Evolutionary conservation across 768 basidiomycete species (phyloP).

Genomic region (Lentinula lateritia): DNA sequence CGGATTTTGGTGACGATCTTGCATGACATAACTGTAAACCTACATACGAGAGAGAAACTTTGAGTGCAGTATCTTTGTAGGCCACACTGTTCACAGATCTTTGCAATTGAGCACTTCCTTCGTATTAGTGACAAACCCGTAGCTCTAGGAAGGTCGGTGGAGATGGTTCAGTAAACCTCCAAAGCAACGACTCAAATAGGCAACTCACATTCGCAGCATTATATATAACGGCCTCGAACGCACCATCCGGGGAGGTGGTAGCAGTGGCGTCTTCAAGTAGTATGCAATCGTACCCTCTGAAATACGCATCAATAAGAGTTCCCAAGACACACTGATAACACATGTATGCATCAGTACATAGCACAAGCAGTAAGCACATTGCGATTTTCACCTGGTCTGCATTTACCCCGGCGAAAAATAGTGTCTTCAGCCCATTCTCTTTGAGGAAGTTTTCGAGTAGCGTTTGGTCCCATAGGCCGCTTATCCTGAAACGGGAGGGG

Average conservation of each 20-base stretch:
- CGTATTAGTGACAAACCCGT: conserved; percentile 2
- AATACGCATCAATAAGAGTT: conserved; percentile 60
- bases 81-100: background rate
- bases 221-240: conserved; percentile 50
- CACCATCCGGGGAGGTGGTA: conserved; percentile 57
- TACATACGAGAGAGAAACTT: too few species aligned
- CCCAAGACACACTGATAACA: conserved; percentile 52
- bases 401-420: conserved; percentile 63
- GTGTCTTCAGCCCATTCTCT: conserved; percentile 56
- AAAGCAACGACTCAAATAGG: too few species aligned
- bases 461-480: conserved; percentile 62
- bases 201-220: conserved; percentile 48
- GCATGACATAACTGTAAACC: conserved; percentile 11
- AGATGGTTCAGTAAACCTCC: background rate
- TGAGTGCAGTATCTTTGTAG: too few species aligned
- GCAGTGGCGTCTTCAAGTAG: conserved; percentile 53
- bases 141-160: background rate
- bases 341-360: background rate
- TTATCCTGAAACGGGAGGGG: conserved; percentile 37
- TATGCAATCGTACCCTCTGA: conserved; percentile 59
- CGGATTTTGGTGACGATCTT: conserved; percentile 61
- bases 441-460: conserved; percentile 57
- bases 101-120: conserved; percentile 8
- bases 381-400: conserved; percentile 47
- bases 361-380: background rate